Evolutionary conservation across 2,329 filamentous ascomycete species (phyloP).

Genomic region (Cercospora zeina): DNA sequence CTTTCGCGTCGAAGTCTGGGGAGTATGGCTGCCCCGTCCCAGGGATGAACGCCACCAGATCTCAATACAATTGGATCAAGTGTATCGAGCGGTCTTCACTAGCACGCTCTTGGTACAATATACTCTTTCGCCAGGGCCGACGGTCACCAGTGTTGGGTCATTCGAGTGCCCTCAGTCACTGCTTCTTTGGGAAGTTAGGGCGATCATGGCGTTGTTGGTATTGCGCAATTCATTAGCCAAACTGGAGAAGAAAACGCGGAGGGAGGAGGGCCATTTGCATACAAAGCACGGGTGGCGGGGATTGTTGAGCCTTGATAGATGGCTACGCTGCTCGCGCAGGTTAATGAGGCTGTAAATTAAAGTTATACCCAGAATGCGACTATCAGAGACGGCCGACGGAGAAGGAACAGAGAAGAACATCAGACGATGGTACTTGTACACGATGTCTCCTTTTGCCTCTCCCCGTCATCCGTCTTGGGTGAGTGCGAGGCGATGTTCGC

Average conservation of each 20-base stretch:
- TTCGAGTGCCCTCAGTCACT: not conserved
- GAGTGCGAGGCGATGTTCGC: not conserved
- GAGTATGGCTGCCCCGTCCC: too few relatives aligned
- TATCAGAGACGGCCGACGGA: slow-evolving; percentile 1
- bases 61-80: not conserved
- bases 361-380: slow-evolving; percentile 14
- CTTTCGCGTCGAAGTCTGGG: too few relatives aligned
- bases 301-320: slow-evolving; percentile 16
- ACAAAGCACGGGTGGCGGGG: not conserved
- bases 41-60: not conserved
- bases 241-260: not conserved
- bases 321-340: slow-evolving; percentile 27
- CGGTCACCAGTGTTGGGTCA: not conserved
- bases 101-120: not conserved
- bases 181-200: not conserved
- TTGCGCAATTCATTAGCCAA: not conserved
- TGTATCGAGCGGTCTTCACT: not conserved
- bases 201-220: not conserved
- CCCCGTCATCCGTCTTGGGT: not conserved
- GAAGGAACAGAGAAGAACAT: slow-evolving; percentile 6
- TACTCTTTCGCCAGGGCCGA: not conserved
- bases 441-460: not conserved
- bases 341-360: slow-evolving; percentile 26
- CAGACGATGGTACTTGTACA: not conserved
- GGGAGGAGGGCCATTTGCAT: not conserved